Evolutionary conservation across 2,329 filamentous ascomycete species (phyloP).

Genomic region (Paraphoma sp.): DNA sequence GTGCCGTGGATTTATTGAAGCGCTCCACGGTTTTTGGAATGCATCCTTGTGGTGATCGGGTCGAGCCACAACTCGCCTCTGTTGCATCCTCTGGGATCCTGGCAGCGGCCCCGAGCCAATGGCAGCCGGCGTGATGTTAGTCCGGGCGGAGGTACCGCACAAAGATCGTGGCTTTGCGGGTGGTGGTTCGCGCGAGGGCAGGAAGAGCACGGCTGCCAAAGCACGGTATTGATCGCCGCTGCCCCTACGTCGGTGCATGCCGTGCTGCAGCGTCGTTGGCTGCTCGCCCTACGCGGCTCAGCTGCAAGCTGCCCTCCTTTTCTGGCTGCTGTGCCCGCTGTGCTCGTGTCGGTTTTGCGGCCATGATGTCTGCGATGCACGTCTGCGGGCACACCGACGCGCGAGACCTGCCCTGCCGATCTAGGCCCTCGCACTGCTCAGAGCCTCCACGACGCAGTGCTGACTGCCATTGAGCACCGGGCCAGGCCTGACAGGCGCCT

Average conservation of each 20-base stretch:
- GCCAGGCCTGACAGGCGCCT: conserved; percentile 28
- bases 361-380: conserved; percentile 6
- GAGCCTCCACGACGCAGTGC: background rate
- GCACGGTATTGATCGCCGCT: conserved; percentile 9
- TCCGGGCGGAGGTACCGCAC: conserved; percentile 17
- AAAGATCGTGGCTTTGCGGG: conserved; percentile 28
- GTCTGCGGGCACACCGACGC: conserved; percentile 19
- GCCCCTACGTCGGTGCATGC: conserved; percentile 3
- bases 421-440: background rate
- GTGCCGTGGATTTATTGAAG: conserved; percentile 35
- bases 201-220: conserved; percentile 9
- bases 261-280: conserved; percentile 14
- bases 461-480: background rate
- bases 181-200: conserved; percentile 10
- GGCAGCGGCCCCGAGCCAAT: conserved; percentile 29
- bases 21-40: conserved; percentile 35
- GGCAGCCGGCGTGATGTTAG: conserved; percentile 1
- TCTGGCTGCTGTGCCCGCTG: background rate
- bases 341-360: conserved; percentile 5
- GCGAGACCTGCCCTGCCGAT: conserved; percentile 3
- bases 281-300: conserved; percentile 14
- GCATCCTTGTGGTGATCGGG: conserved; percentile 39
- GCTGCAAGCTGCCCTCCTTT: conserved; percentile 29
- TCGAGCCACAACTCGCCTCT: conserved; percentile 38
- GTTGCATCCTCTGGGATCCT: conserved; percentile 20